phyloP scores from a whole-genome alignment of 129 eudicot species.

The Calendula officinalis region DNA sequence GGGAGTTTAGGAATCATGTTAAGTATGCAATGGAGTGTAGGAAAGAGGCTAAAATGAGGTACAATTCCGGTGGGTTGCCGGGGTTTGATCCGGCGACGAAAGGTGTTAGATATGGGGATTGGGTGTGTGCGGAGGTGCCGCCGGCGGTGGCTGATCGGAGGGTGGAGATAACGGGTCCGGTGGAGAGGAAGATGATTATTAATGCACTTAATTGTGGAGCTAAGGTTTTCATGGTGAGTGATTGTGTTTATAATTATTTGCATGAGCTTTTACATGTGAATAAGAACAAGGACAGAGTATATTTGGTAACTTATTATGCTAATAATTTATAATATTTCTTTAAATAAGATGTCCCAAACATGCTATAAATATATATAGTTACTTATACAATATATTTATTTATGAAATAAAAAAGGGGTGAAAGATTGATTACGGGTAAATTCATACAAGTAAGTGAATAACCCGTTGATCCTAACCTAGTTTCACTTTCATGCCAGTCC shows the following conservation, averaged over 20 bases:
- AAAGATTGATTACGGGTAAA: too few relatives aligned
- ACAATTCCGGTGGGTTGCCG: constrained; percentile 66
- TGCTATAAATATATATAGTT: too few relatives aligned
- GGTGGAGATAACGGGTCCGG: constrained; percentile 94
- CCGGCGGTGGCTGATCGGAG: constrained; percentile 80
- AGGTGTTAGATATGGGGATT: constrained; percentile 62
- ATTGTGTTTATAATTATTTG: neutral
- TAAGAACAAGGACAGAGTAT: too few relatives aligned
- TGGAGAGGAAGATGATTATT: constrained; percentile 91
- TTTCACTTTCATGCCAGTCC: too few relatives aligned
- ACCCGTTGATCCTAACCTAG: too few relatives aligned
- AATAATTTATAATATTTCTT: too few relatives aligned
- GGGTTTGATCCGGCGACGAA: constrained; percentile 87
- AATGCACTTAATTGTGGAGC: constrained; percentile 95
- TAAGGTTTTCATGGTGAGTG: constrained; percentile 84
- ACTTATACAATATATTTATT: too few relatives aligned
- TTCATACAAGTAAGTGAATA: too few relatives aligned
- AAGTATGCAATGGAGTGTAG: constrained; percentile 89
- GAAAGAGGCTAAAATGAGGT: constrained; percentile 67
- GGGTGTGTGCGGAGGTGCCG: constrained; percentile 80
- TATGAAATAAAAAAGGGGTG: too few relatives aligned
- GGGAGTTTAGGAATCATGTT: constrained; percentile 73
- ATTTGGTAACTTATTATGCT: too few relatives aligned
- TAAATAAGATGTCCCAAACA: too few relatives aligned
- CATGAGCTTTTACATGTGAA: too few relatives aligned